A percentile compares a stretch with the other conserved stretches of the same genome.
Evolutionary conservation across 495 filamentous ascomycete species (phyloP).

Genomic region (Oleoguttula mirabilis): DNA sequence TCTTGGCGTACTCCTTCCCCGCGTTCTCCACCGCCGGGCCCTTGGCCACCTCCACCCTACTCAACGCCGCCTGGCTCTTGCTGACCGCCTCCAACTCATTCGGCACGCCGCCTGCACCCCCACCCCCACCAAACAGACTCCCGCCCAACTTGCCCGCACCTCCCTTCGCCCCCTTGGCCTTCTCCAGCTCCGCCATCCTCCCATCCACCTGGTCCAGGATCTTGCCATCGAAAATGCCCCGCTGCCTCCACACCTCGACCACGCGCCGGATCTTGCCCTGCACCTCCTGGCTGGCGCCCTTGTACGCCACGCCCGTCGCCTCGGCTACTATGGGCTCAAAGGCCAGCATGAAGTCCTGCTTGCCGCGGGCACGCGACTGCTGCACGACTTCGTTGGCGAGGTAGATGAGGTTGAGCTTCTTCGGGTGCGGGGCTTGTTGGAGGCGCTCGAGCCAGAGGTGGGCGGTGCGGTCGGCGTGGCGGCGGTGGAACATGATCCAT

Average conservation of each 20-base stretch:
- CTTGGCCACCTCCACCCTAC: slow-evolving; percentile 52
- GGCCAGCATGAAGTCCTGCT: slow-evolving; percentile 81
- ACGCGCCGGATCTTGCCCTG: slow-evolving; percentile 80
- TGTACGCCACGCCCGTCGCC: slow-evolving; percentile 72
- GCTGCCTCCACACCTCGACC: slow-evolving; percentile 84
- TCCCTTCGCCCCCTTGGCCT: slow-evolving; percentile 34
- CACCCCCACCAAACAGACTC: slow-evolving; percentile 44
- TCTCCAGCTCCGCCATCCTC: slow-evolving; percentile 47
- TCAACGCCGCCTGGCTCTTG: slow-evolving; percentile 56
- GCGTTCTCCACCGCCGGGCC: slow-evolving; percentile 54
- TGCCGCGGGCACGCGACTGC: slow-evolving; percentile 79
- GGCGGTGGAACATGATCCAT: slow-evolving; percentile 98
- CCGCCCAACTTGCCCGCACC: slow-evolving; percentile 41
- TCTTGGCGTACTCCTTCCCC: slow-evolving; percentile 67
- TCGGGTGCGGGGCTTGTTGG: slow-evolving; percentile 68
- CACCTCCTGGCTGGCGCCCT: slow-evolving; percentile 67
- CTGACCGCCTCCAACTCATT: slow-evolving; percentile 64
- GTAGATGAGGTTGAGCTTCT: slow-evolving; percentile 84
- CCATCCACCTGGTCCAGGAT: slow-evolving; percentile 69
- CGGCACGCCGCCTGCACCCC: slow-evolving; percentile 51
- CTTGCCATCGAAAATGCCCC: slow-evolving; percentile 68
- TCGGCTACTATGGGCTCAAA: slow-evolving; percentile 78
- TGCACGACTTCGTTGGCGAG: slow-evolving; percentile 95
- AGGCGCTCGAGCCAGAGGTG: slow-evolving; percentile 81
- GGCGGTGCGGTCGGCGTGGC: slow-evolving; percentile 78